Evolutionary conservation across 441 rosid genomes (phyloP).

Genomic region (Oxalis stricta): DNA sequence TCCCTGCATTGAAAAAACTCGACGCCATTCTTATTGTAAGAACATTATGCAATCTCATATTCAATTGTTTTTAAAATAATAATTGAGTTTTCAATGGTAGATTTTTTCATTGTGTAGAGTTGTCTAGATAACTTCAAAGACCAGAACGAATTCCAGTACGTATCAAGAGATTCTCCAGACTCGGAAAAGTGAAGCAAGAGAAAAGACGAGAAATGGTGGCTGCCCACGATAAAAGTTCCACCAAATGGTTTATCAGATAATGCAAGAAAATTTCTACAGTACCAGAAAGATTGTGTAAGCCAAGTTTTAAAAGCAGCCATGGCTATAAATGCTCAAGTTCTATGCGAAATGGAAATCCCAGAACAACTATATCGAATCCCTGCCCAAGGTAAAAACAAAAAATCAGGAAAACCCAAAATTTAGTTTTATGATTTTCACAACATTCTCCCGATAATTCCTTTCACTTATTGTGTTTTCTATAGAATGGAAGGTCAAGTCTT

Average conservation of each 20-base stretch:
- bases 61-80: too few relatives aligned
- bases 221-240: conserved; percentile 79
- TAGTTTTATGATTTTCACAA: not conserved
- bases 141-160: conserved; percentile 41
- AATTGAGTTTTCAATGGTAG: not conserved
- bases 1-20: conserved; percentile 72
- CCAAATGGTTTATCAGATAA: conserved; percentile 58
- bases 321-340: conserved; percentile 91
- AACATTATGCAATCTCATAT: too few relatives aligned
- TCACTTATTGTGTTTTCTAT: not conserved
- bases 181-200: conserved; percentile 59
- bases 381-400: conserved; percentile 62
- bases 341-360: conserved; percentile 84
- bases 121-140: conserved; percentile 64
- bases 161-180: conserved; percentile 51
- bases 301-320: conserved; percentile 95
- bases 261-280: conserved; percentile 55
- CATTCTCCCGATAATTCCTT: not conserved
- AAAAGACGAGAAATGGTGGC: conserved; percentile 92
- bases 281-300: conserved; percentile 75
- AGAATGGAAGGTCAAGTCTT: conserved; percentile 90
- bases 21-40: conserved; percentile 81
- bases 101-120: conserved; percentile 25
- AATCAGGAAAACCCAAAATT: not conserved
- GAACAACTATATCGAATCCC: conserved; percentile 87